A percentile compares a stretch with the other conserved stretches of the same genome.
These are phyloP conservation scores for Tolypocladium paradoxum DNA, from an alignment of 2,329 filamentous ascomycete species.

Conservation along the genomic window DNA sequence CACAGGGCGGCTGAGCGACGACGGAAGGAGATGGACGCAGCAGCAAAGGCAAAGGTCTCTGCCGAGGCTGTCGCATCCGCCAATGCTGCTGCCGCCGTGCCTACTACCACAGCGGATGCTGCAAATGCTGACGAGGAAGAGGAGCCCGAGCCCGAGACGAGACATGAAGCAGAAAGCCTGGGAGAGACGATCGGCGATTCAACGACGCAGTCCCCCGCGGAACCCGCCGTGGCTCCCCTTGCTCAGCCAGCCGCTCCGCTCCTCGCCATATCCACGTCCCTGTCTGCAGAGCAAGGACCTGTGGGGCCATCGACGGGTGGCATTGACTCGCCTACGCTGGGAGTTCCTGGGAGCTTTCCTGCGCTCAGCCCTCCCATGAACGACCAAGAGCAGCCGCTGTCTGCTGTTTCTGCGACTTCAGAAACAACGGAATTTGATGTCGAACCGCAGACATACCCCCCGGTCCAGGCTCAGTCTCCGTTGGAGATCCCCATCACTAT, in stretches of 20 bases:
- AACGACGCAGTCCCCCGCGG: not conserved
- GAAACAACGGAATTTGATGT: slow-evolving; percentile 60
- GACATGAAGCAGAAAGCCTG: not conserved
- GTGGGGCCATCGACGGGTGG: slow-evolving; percentile 4
- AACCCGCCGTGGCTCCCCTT: not conserved
- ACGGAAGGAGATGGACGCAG: slow-evolving; percentile 37
- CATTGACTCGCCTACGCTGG: slow-evolving; percentile 54
- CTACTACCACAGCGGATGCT: slow-evolving; percentile 2
- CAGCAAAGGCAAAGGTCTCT: slow-evolving; percentile 29
- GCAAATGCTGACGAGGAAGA: not conserved
- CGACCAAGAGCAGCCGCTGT: slow-evolving; percentile 40
- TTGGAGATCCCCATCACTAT: slow-evolving; percentile 14
- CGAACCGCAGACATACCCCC: slow-evolving; percentile 54
- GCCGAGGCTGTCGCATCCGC: slow-evolving; percentile 3
- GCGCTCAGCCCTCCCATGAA: slow-evolving; percentile 24
- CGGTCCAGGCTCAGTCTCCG: slow-evolving; percentile 22
- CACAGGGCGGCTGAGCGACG: slow-evolving; percentile 41
- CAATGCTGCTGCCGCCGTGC: not conserved
- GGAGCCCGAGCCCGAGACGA: not conserved
- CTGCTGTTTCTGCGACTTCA: slow-evolving; percentile 49
- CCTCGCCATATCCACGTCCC: slow-evolving; percentile 6
- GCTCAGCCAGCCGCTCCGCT: not conserved
- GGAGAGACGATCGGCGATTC: not conserved
- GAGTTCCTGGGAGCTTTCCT: slow-evolving; percentile 54
- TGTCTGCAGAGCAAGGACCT: slow-evolving; percentile 1